Conservation (phyloP, 441 rosid genomes). For the Aquilaria agallochum region DNA sequence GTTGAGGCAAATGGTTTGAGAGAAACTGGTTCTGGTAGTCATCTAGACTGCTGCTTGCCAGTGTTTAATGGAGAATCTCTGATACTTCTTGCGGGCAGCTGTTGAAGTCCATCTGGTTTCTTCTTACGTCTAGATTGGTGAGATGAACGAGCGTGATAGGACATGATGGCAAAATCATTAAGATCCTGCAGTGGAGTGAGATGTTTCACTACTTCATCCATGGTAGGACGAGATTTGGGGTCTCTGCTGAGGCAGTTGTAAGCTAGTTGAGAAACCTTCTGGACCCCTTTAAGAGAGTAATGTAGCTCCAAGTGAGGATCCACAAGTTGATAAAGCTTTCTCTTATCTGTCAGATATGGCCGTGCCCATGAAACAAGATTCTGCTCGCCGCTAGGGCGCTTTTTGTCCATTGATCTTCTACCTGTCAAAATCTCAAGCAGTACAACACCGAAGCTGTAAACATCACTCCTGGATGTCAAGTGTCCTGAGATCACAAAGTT, state of each 20-base stretch:
- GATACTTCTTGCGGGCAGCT: slow-evolving; percentile 32
- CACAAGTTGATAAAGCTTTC: slow-evolving; percentile 40
- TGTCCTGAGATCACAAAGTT: slow-evolving; percentile 28
- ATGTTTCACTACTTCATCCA: slow-evolving; percentile 67
- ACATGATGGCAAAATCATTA: slow-evolving; percentile 55
- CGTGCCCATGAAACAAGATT: slow-evolving; percentile 52
- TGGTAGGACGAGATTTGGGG: slow-evolving; percentile 60
- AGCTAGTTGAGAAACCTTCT: slow-evolving; percentile 65
- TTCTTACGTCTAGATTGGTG: slow-evolving; percentile 70
- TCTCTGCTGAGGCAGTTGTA: slow-evolving; percentile 58
- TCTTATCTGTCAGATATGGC: slow-evolving; percentile 40
- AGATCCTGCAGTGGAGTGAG: slow-evolving; percentile 63
- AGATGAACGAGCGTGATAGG: slow-evolving; percentile 45
- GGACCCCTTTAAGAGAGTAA: slow-evolving; percentile 71
- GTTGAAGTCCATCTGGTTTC: slow-evolving; percentile 42
- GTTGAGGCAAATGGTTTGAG: slow-evolving; percentile 21
- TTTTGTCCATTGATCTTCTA: slow-evolving; percentile 58
- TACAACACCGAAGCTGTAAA: slow-evolving; percentile 48
- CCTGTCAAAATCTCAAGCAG: slow-evolving; percentile 50
- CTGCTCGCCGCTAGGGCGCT: slow-evolving; percentile 48
- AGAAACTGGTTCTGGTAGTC: slow-evolving; percentile 17
- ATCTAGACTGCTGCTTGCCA: slow-evolving; percentile 46
- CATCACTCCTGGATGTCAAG: slow-evolving; percentile 51
- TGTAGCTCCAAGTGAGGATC: slow-evolving; percentile 55
- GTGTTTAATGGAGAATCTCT: slow-evolving; percentile 51